These are phyloP conservation scores for Catunica adiposa DNA, from an alignment of 2,329 filamentous ascomycete species.

Conservation along the genomic window DNA sequence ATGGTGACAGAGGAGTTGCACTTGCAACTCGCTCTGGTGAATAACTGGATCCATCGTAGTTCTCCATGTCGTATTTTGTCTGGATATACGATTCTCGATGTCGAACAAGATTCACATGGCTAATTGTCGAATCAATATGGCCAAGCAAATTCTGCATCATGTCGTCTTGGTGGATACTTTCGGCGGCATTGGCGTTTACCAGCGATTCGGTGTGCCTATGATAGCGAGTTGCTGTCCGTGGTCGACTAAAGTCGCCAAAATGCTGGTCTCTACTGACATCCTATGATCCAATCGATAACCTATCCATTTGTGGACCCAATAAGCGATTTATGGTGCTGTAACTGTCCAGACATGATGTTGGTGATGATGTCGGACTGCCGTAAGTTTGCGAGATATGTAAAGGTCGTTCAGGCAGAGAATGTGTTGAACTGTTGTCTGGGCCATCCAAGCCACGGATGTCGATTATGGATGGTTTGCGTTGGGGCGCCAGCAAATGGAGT, in stretches of 20 bases:
- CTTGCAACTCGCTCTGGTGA: constrained; percentile 5
- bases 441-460: not conserved
- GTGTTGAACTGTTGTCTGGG: not conserved
- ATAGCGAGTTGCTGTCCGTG: not conserved
- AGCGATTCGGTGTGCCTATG: too few relatives aligned
- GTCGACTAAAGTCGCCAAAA: too few relatives aligned
- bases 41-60: not conserved
- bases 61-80: not conserved
- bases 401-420: not conserved
- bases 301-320: not conserved
- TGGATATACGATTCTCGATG: not conserved
- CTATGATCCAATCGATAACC: not conserved
- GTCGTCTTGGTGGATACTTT: not conserved
- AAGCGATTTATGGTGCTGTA: not conserved
- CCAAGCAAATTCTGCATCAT: not conserved
- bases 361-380: not conserved
- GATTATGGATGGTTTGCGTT: not conserved
- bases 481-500: not conserved
- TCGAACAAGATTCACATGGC: not conserved
- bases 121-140: not conserved
- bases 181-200: not conserved
- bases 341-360: not conserved
- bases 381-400: not conserved
- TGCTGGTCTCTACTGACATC: not conserved
- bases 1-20: constrained; percentile 4